Percentiles rank a stretch among this genome's conserved stretches.
phyloP scores from a whole-genome alignment of 352 stramenopile genomes.

The Globisporangium heterothallicum region DNA sequence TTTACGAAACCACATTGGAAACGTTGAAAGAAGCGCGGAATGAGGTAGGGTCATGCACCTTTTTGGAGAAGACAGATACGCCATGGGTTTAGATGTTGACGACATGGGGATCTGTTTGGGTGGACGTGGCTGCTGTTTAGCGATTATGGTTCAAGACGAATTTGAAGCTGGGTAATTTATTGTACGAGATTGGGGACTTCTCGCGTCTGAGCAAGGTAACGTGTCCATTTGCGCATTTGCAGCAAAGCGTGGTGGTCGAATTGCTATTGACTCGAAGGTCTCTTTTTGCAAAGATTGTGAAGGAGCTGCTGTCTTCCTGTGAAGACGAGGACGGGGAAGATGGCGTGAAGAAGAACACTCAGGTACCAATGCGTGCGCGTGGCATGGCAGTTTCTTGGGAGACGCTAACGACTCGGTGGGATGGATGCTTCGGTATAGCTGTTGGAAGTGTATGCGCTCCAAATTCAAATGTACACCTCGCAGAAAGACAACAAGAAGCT shows the following conservation, averaged over 20 bases:
- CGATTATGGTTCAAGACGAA: slow-evolving; percentile 96
- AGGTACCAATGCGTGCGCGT: slow-evolving; percentile 28
- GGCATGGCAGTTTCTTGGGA: background rate
- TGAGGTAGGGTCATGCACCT: too few species aligned
- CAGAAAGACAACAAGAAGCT: slow-evolving; percentile 94
- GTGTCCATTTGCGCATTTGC: background rate
- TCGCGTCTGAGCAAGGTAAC: slow-evolving; percentile 57
- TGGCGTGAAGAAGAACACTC: slow-evolving; percentile 75
- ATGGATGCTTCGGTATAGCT: slow-evolving; percentile 43
- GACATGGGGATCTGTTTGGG: too few species aligned
- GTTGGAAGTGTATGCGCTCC: slow-evolving; percentile 90
- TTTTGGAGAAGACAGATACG: background rate
- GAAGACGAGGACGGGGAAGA: slow-evolving; percentile 83
- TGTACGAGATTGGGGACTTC: slow-evolving; percentile 84
- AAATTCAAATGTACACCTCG: slow-evolving; percentile 92
- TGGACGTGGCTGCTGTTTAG: slow-evolving; percentile 18
- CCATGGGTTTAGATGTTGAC: too few species aligned
- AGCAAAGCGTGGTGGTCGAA: background rate
- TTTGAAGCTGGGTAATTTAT: slow-evolving; percentile 91
- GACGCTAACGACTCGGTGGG: background rate
- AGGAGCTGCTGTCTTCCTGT: slow-evolving; percentile 83
- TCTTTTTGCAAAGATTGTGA: slow-evolving; percentile 49
- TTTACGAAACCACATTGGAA: slow-evolving; percentile 84
- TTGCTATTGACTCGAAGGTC: too few species aligned
- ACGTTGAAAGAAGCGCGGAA: slow-evolving; percentile 81